phyloP scores from a whole-genome alignment of 306 rosid species.

The Begonia masoniana region DNA sequence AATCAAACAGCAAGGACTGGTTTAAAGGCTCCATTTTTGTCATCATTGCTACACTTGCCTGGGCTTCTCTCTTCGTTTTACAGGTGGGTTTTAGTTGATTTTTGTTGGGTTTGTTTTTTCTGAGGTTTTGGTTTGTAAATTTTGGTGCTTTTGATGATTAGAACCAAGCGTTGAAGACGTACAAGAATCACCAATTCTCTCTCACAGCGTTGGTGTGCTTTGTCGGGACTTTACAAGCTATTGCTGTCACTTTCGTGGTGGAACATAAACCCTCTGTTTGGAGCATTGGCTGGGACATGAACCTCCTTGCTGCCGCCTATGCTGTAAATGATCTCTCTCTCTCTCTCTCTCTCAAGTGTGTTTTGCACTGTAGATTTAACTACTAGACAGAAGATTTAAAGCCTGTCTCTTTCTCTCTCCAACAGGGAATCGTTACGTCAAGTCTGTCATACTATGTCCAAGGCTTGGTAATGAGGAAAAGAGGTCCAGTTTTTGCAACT shows the following conservation, averaged over 20 bases:
- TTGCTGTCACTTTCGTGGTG: slow-evolving; percentile 51
- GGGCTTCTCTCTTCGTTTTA: slow-evolving; percentile 82
- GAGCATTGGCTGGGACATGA: slow-evolving; percentile 85
- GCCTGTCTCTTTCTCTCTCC: not conserved
- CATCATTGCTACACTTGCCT: slow-evolving; percentile 67
- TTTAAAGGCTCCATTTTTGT: slow-evolving; percentile 57
- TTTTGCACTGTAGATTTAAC: not conserved
- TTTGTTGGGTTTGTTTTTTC: not conserved
- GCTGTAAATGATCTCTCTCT: slow-evolving; percentile 34
- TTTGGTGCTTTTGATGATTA: slow-evolving; percentile 10
- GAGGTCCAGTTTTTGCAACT: slow-evolving; percentile 86
- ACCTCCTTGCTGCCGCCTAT: slow-evolving; percentile 81
- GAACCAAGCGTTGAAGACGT: slow-evolving; percentile 69
- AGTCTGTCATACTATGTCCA: slow-evolving; percentile 69
- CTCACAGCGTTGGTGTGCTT: slow-evolving; percentile 64
- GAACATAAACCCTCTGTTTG: slow-evolving; percentile 59
- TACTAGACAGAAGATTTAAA: not conserved
- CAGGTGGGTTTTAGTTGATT: slow-evolving; percentile 39
- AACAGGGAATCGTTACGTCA: slow-evolving; percentile 74
- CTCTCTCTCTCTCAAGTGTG: not conserved
- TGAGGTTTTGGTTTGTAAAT: not conserved
- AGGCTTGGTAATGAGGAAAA: slow-evolving; percentile 72
- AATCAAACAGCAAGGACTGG: slow-evolving; percentile 37
- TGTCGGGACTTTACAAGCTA: slow-evolving; percentile 63
- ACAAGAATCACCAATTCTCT: slow-evolving; percentile 66